Percentiles rank a stretch among this genome's conserved stretches.
phyloP scores from a whole-genome alignment of 2,329 filamentous ascomycete species.

The Fusarium pseudonygamai region DNA sequence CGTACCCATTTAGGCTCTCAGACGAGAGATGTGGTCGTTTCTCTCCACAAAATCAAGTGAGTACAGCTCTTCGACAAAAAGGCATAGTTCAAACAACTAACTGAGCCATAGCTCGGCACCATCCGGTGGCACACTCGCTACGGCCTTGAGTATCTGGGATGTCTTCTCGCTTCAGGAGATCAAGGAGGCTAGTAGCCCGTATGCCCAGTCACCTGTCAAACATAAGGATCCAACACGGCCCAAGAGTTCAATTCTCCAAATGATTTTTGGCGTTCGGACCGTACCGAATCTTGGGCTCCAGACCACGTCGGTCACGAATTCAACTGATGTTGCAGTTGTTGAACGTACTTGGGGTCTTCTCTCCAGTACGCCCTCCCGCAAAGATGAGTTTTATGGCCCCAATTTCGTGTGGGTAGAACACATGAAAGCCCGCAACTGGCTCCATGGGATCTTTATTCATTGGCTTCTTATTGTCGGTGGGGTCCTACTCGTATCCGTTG shows the following conservation, averaged over 20 bases:
- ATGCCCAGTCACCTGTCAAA: slow-evolving; percentile 65
- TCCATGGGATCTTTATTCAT: slow-evolving; percentile 62
- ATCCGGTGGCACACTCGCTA: slow-evolving; percentile 75
- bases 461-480: slow-evolving; percentile 56
- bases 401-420: slow-evolving; percentile 69
- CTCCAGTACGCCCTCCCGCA: slow-evolving; percentile 54
- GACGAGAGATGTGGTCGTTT: slow-evolving; percentile 64
- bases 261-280: slow-evolving; percentile 59
- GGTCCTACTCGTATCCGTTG: slow-evolving; percentile 55
- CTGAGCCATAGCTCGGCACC: slow-evolving; percentile 47
- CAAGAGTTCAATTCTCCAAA: slow-evolving; percentile 51
- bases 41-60: slow-evolving; percentile 55
- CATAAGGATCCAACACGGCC: slow-evolving; percentile 49
- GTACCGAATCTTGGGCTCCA: slow-evolving; percentile 64
- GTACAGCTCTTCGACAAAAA: slow-evolving; percentile 14
- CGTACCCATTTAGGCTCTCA: slow-evolving; percentile 59
- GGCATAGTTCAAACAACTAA: slow-evolving; percentile 8
- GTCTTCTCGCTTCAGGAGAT: slow-evolving; percentile 61
- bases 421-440: slow-evolving; percentile 59
- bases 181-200: slow-evolving; percentile 57
- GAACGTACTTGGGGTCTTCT: slow-evolving; percentile 72
- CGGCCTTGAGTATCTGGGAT: slow-evolving; percentile 69
- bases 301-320: slow-evolving; percentile 61
- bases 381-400: slow-evolving; percentile 65
- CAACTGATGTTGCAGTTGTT: slow-evolving; percentile 64